A percentile compares a stretch with the other conserved stretches of the same genome.
Conservation (phyloP, 2,329 filamentous ascomycete species). For the Chaetothyriales sp. region DNA sequence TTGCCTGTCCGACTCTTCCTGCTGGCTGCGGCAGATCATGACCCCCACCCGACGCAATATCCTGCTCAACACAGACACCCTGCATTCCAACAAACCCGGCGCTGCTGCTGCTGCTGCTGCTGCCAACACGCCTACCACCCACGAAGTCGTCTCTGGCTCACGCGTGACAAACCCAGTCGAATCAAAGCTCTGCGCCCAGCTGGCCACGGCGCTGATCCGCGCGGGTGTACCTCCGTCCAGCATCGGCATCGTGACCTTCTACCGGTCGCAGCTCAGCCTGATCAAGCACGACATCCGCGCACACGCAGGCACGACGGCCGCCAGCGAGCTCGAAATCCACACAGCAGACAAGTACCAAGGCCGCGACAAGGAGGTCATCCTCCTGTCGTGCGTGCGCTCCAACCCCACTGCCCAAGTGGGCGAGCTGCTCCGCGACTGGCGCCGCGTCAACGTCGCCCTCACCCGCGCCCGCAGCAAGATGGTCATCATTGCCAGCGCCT, state of each 20-base stretch:
- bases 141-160: slow-evolving; percentile 52
- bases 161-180: slow-evolving; percentile 83
- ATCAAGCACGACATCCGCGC: slow-evolving; percentile 57
- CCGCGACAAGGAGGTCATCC: slow-evolving; percentile 81
- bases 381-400: slow-evolving; percentile 73
- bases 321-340: slow-evolving; percentile 69
- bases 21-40: slow-evolving; percentile 65
- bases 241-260: slow-evolving; percentile 93
- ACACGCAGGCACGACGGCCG: slow-evolving; percentile 20
- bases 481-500: slow-evolving; percentile 67
- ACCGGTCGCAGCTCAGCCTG: slow-evolving; percentile 76
- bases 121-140: slow-evolving; percentile 42
- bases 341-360: slow-evolving; percentile 96
- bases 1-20: slow-evolving; percentile 30
- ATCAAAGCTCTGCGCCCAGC: slow-evolving; percentile 58
- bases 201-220: slow-evolving; percentile 63
- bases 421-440: slow-evolving; percentile 78
- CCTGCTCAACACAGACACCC: slow-evolving; percentile 75
- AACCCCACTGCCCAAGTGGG: slow-evolving; percentile 76
- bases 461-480: slow-evolving; percentile 87
- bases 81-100: slow-evolving; percentile 23
- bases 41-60: slow-evolving; percentile 58
- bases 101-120: slow-evolving; percentile 24
- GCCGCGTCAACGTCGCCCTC: slow-evolving; percentile 88
- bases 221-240: slow-evolving; percentile 59